Percentiles rank a stretch among this genome's conserved stretches.
Evolutionary conservation across 2,329 filamentous ascomycete species (phyloP).

Genomic region (Uncinocarpus reesii): DNA sequence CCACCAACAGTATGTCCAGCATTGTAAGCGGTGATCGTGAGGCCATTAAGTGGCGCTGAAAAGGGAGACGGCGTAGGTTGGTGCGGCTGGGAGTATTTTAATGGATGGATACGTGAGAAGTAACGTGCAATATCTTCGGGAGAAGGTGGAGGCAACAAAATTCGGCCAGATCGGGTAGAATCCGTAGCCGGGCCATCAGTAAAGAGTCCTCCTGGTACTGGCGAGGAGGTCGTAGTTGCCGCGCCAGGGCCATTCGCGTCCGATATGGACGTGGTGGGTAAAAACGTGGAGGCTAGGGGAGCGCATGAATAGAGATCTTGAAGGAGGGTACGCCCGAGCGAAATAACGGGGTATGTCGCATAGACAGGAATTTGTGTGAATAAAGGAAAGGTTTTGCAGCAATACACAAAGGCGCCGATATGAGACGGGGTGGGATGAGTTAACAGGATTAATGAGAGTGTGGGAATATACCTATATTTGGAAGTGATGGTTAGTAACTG

Average conservation of each 20-base stretch:
- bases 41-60: constrained; percentile 76
- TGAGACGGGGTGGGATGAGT: constrained; percentile 90
- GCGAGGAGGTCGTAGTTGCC: constrained; percentile 23
- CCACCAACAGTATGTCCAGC: constrained; percentile 91
- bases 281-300: constrained; percentile 74
- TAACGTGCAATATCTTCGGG: constrained; percentile 83
- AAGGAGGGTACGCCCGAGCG: constrained; percentile 77
- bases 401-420: constrained; percentile 86
- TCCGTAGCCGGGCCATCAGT: constrained; percentile 27
- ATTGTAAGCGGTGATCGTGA: constrained; percentile 94
- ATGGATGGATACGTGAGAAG: constrained; percentile 77
- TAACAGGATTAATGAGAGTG: constrained; percentile 82
- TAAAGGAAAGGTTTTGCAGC: constrained; percentile 88
- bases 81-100: constrained; percentile 96
- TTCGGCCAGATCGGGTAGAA: constrained; percentile 28
- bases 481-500: not conserved
- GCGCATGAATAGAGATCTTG: constrained; percentile 89
- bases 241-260: constrained; percentile 24
- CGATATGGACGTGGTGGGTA: constrained; percentile 57
- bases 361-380: constrained; percentile 91
- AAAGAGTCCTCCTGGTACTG: constrained; percentile 23
- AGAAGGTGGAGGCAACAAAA: constrained; percentile 60
- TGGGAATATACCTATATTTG: constrained; percentile 64
- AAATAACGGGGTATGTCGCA: constrained; percentile 85
- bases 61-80: constrained; percentile 79